These are phyloP conservation scores for Vitis cinerea DNA, from an alignment of 164 flowering plant species.

Conservation along the genomic window DNA sequence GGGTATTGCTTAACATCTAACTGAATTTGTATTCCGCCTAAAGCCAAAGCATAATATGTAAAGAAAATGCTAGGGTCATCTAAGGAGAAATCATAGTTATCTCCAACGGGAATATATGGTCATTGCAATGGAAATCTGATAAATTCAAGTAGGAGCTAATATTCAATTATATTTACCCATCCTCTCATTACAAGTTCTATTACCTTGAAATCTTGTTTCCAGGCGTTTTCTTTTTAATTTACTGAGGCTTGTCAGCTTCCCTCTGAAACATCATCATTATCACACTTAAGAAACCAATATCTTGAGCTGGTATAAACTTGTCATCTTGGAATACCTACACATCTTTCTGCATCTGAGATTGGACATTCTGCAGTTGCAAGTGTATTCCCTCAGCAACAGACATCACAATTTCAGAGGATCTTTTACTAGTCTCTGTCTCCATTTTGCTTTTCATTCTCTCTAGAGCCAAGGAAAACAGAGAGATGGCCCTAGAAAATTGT, in stretches of 20 bases:
- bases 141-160: no score
- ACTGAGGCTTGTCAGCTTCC: constrained; percentile 49
- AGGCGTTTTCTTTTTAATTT: constrained; percentile 64
- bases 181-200: not conserved
- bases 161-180: not conserved
- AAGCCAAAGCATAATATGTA: no score
- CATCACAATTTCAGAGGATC: constrained; percentile 63
- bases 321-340: constrained; percentile 45
- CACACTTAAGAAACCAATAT: constrained; percentile 12
- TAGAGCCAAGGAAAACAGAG: constrained; percentile 54
- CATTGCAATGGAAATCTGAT: no score
- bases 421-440: constrained; percentile 48
- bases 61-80: no score
- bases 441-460: constrained; percentile 57
- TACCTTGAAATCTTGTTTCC: constrained; percentile 77
- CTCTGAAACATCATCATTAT: constrained; percentile 44
- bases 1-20: no score
- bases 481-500: constrained; percentile 49
- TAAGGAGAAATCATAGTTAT: no score
- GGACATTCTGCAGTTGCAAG: constrained; percentile 51
- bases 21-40: no score
- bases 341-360: constrained; percentile 66
- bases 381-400: constrained; percentile 53
- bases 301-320: constrained; percentile 2
- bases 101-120: no score